phyloP scores from a whole-genome alignment of 148 eudicot genomes.

The Fagopyrum homotropicum region DNA sequence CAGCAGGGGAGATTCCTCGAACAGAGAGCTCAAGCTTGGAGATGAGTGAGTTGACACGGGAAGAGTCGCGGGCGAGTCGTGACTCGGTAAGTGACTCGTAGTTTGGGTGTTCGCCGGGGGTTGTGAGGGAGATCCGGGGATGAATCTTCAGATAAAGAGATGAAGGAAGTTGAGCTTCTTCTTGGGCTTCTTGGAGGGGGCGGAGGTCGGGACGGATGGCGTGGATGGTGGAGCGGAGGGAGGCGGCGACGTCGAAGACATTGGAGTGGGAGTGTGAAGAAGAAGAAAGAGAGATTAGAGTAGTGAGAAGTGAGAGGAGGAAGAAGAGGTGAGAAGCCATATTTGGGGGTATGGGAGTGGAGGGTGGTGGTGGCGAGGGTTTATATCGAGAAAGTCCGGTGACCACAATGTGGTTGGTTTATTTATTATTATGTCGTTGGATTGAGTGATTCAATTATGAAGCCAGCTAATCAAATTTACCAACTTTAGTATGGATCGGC shows the following conservation, averaged over 20 bases:
- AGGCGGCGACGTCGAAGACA: constrained; percentile 40
- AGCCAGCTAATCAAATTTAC: too few species aligned
- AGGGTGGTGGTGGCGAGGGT: background rate
- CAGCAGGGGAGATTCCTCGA: constrained; percentile 21
- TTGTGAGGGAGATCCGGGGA: constrained; percentile 39
- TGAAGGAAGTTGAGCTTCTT: background rate
- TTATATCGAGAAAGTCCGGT: background rate
- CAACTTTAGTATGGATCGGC: too few species aligned
- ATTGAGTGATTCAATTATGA: background rate
- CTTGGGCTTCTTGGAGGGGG: background rate
- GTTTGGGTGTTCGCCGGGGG: constrained; percentile 15
- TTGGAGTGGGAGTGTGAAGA: background rate
- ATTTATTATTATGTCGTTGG: background rate
- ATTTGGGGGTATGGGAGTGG: background rate
- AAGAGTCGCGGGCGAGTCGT: constrained; percentile 62
- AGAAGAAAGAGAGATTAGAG: background rate
- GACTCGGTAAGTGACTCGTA: constrained; percentile 44
- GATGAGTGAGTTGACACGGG: constrained; percentile 33
- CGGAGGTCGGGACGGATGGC: constrained; percentile 24
- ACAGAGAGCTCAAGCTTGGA: constrained; percentile 22
- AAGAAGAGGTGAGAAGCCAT: background rate
- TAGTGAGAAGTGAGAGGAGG: constrained; percentile 1
- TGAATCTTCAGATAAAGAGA: constrained; percentile 28
- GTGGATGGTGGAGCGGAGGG: constrained; percentile 29
- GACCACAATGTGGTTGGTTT: background rate